Evolutionary conservation across 345 rosid species (phyloP).

Genomic region (Eucalyptus tenuipes): DNA sequence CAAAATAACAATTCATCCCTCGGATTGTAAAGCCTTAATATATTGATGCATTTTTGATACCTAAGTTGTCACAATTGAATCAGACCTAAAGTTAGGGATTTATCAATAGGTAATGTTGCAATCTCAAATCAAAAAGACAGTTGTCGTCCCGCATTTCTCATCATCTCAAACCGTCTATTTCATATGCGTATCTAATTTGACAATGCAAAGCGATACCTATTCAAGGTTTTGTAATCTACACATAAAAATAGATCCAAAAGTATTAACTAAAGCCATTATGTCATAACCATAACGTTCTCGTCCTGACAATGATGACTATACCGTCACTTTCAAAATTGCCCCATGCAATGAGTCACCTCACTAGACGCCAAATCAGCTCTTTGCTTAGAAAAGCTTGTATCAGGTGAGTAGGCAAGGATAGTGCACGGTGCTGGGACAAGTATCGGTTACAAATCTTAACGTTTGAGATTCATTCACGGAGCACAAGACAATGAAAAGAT

Average conservation of each 20-base stretch:
- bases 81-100: no score
- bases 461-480: not conserved
- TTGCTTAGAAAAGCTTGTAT: not conserved
- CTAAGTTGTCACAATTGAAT: no score
- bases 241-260: not conserved
- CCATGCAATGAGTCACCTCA: not conserved
- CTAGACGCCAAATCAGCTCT: not conserved
- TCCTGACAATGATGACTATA: not conserved
- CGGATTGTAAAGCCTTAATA: not conserved
- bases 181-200: not conserved
- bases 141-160: no score
- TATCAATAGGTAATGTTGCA: no score
- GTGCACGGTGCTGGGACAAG: not conserved
- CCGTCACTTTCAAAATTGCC: not conserved
- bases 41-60: not conserved
- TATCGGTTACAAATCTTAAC: not conserved
- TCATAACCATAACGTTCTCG: not conserved
- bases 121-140: no score
- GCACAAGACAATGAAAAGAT: not conserved
- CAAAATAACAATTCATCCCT: not conserved
- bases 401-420: not conserved
- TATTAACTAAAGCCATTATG: not conserved
- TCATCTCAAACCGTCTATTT: not conserved
- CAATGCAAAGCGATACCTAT: not conserved
- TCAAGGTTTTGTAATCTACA: not conserved